Conservation (phyloP, 345 rosid genomes). For the Lenwebbia sp. region DNA sequence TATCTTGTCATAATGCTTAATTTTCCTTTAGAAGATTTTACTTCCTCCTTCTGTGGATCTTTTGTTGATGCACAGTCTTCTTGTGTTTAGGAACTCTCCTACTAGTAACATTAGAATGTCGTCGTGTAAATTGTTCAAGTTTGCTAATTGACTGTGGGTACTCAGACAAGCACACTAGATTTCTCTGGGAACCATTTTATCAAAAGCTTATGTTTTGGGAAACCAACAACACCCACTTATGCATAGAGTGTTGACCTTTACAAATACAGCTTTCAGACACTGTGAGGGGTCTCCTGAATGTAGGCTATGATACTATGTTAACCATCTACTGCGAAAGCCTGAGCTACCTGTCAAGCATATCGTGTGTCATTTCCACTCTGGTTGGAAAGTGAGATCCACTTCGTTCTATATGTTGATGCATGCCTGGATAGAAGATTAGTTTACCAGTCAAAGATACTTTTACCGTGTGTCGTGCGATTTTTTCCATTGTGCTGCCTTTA, state of each 20-base stretch:
- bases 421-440: neutral
- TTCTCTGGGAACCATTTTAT: neutral
- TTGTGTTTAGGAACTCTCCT: neutral
- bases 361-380: neutral
- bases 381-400: neutral
- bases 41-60: neutral
- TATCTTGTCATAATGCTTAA: neutral
- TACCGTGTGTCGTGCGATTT: neutral
- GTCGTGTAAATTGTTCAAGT: neutral
- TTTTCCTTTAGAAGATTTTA: neutral
- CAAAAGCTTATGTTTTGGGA: neutral
- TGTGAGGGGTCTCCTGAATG: neutral
- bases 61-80: neutral
- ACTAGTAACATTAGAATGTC: neutral
- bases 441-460: neutral
- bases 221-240: neutral
- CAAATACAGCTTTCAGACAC: neutral
- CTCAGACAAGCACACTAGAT: neutral
- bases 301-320: neutral
- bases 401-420: neutral
- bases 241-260: neutral
- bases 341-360: neutral
- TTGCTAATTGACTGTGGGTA: neutral
- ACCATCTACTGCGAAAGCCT: neutral
- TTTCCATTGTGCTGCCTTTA: neutral